Base-by-base conservation (phyloP, 257 asterid species). In the Misopates orontium region DNA sequence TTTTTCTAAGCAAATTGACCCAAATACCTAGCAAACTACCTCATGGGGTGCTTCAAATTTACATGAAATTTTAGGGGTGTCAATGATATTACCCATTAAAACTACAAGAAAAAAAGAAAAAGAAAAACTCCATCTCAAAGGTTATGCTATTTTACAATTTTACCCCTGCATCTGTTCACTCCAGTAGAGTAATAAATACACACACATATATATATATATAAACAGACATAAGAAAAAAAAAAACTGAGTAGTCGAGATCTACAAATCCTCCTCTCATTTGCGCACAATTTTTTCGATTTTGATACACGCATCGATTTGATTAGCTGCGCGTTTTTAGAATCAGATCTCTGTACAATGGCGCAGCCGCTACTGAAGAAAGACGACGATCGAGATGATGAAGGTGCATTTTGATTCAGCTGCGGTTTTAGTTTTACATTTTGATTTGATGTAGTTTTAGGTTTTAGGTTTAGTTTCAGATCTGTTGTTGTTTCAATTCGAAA, bases 301-400 rank as follows among this genome's bases (percentile, higher is more conserved):
- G n/a, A 54, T 23, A 55, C 5, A 47, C 21, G 42, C 23, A 5
- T 0, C n/a, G 18, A n/a, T 48, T 4, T 9, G 41, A 53, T 19
- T 19, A 24, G 19, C 67, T 40, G 63, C 41, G 32, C 64, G 24
- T 31, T 64, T 48, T 51, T 69, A 66, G 64, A 19, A 58, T 15
- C 78, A 76, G 90, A 83, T 89, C 89, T 76, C 80, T 32, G 80
- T 61, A 61, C 62, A 73, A 84, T 84, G 90, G 90, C 90, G 68
- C 87, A 82, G 66, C 90, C 85, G 64, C 79, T 82, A 28, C 82
- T 84, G 67, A 84, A 84, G 79, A 84, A 84, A 73, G 90, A 84
- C 81, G 90, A 84, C 14, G 90, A 84, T 80, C 90, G 84, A 66
- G 90, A 84, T 40, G 87, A 84, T 64, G 90, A 84, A 82, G 90